Evolutionary conservation across 306 rosid species (phyloP), one percentile per base, ranked within the genome.

Genomic region (Rosa persica): DNA sequence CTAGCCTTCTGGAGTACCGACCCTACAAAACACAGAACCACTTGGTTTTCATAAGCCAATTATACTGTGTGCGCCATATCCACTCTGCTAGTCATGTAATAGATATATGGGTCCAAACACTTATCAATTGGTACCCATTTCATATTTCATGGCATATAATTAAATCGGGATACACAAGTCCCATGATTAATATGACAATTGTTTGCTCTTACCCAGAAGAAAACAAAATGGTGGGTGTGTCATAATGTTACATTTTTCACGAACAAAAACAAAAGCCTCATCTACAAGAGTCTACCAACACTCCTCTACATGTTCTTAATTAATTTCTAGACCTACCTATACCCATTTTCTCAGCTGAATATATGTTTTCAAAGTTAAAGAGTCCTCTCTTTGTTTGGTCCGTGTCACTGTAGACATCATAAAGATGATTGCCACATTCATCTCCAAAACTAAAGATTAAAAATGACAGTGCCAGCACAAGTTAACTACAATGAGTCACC

Each of bases 301-400:
- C 16, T 30, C 25, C 25, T 72, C 2, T 42, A 9, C 46, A 8
- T 16, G 39, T 27, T 34, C 69, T 12, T 65, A 70, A 8, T 66
- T 17, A 6, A 66, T 66, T 16, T 66, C 47, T 16, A 38, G 44
- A 11, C 7, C 47, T 16, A 19, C 40, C 49, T 2, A 27, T 46
- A 34, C 47, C 52, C 48, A 52, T 40, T 36, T 64, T 69, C 25
- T 60, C 17, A 36, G 57, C 42, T 47, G 46, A 69, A 36, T 11
- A 38, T 38, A 38, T 58, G 54, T 20, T 44, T 64, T 82, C 81
- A 84, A 62, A 20, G 39, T 69, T 67, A 23, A 74, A 85, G 88
- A 88, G 77, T 81, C 86, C 64, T 76, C 79, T n/a, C 80, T 54
- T 54, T 79, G 78, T 79, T 79, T 83, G 83, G 78, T 75, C 46